phyloP scores from a whole-genome alignment of 768 basidiomycete genomes.

The Lactarius hatsudake region DNA sequence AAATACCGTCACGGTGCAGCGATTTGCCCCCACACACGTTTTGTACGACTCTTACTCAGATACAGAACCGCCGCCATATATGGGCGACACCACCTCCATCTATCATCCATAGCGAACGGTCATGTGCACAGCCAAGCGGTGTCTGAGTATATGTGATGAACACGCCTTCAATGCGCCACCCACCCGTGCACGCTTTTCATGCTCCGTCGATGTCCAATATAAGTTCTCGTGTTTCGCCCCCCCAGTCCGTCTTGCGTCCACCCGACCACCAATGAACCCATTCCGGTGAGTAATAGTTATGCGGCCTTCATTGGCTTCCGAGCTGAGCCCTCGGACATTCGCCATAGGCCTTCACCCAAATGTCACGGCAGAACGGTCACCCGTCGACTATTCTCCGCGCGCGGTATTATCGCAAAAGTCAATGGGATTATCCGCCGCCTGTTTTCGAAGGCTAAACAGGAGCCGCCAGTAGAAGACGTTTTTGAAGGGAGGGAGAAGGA shows the following conservation, averaged over 20 bases:
- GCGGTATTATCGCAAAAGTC: not conserved
- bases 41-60: not conserved
- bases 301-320: not conserved
- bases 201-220: not conserved
- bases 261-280: not conserved
- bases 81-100: not conserved
- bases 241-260: not conserved
- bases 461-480: not conserved
- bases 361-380: not conserved
- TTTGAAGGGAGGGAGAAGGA: not conserved
- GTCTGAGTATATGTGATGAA: not conserved
- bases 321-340: not conserved
- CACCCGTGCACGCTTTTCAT: not conserved
- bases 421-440: not conserved
- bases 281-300: not conserved
- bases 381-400: not conserved
- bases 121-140: slow-evolving; percentile 1
- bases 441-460: not conserved
- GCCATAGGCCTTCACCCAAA: not conserved
- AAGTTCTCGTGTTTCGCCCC: not conserved
- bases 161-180: not conserved
- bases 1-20: not conserved
- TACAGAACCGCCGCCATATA: not conserved
- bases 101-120: not conserved
- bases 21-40: not conserved